A percentile compares a stretch with the other conserved stretches of the same genome.
Evolutionary conservation across 2,329 filamentous ascomycete species (phyloP).

Genomic region (Pezicula rhizophila): DNA sequence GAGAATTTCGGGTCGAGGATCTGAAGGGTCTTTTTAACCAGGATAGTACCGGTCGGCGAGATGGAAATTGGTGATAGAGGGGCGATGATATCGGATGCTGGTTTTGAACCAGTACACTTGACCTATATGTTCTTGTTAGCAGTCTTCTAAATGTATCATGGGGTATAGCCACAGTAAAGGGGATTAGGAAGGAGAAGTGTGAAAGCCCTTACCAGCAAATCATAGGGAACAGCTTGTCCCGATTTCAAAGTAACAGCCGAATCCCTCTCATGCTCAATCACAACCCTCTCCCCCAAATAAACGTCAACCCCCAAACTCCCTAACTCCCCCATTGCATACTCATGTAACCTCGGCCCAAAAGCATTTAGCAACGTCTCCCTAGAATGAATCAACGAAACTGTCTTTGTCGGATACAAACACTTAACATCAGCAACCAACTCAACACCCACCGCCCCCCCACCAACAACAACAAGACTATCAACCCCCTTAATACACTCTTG

Average conservation of each 20-base stretch:
- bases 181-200: background rate
- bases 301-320: constrained; percentile 32
- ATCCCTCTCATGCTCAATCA: constrained; percentile 6
- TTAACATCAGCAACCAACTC: constrained; percentile 44
- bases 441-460: constrained; percentile 43
- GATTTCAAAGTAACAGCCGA: constrained; percentile 26
- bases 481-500: constrained; percentile 25
- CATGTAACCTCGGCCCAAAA: constrained; percentile 36
- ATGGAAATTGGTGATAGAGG: constrained; percentile 27
- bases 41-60: constrained; percentile 26
- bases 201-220: constrained; percentile 31
- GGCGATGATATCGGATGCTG: constrained; percentile 34
- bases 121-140: constrained; percentile 28
- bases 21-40: constrained; percentile 40
- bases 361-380: constrained; percentile 32
- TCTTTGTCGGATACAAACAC: constrained; percentile 37
- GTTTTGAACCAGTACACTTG: constrained; percentile 40
- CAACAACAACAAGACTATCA: constrained; percentile 30
- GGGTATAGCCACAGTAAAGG: no score
- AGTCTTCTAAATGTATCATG: no score
- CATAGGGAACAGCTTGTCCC: constrained; percentile 28
- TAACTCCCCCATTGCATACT: constrained; percentile 28
- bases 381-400: constrained; percentile 42
- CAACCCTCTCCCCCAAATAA: constrained; percentile 29
- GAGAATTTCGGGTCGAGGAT: constrained; percentile 24